Evolutionary conservation across 495 filamentous ascomycete genomes (phyloP), one percentile per base, ranked within the genome.

Genomic region (Daldinia caldariorum): DNA sequence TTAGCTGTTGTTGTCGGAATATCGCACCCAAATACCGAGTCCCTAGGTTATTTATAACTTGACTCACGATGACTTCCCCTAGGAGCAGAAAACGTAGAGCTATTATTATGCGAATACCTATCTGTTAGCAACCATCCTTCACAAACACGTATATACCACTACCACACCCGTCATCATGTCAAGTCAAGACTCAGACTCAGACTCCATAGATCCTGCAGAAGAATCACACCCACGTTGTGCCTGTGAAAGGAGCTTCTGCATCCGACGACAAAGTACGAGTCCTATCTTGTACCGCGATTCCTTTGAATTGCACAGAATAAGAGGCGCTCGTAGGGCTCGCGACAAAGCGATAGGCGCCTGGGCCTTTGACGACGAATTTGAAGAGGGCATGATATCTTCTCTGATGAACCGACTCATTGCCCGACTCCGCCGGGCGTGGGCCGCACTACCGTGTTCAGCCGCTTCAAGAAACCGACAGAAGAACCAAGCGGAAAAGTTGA

Each of bases 271-370:
- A 47, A 35, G 20, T 14, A 39, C 43, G 13, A 29, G 54, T 4
- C 34, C 53, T 47, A 16, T 47, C 12, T 59, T 45, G 6, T 53
- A 69, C 32, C 67, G 67, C 8, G 61, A 65, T 26, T 65, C 67
- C 29, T 70, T 64, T 56, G 61, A 70, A 3, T 26, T 70, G 35
- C 47, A 70, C 41, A 41, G 50, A 61, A 32, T 57, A 34, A 47
- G 43, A 47, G 20, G 8, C 10, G 8, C 10, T 22, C 49, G 49
- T 4, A 53, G 13, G 26, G 49, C 49, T 14, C 10, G 14, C 8
- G 26, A 32, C 1, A 32, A 5, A 53, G 22, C n/a, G 12, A 4
- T 4, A 4, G 43, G 7, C 18, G 9, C 7, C 20, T 22, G 43
- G 43, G 43, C 18, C 9, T 47, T 20, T 16, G 18, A 20, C 43